Conservation (phyloP, 306 rosid genomes). For the Fragaria iinumae region DNA sequence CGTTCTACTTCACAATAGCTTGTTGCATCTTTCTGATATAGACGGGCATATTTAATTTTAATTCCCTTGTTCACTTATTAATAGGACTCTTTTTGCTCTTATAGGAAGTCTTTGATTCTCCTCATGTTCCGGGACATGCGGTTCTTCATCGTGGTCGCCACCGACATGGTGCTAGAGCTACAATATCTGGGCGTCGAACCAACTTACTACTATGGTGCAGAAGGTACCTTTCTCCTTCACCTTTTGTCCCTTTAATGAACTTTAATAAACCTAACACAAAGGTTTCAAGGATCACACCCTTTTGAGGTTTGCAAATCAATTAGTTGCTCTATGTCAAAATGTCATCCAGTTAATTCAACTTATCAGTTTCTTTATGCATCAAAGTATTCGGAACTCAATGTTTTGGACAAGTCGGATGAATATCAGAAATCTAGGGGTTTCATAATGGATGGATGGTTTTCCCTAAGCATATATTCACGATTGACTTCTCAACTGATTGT, state of each 20-base stretch:
- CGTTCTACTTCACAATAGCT: background rate
- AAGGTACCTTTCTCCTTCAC: slow-evolving; percentile 53
- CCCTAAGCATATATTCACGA: background rate
- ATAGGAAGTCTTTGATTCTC: slow-evolving; percentile 72
- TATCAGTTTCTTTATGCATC: background rate
- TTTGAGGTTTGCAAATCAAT: background rate
- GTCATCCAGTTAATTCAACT: background rate
- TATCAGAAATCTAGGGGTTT: background rate
- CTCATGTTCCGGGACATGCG: slow-evolving; percentile 80
- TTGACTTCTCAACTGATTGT: background rate
- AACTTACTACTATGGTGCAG: slow-evolving; percentile 92
- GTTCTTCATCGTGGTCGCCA: slow-evolving; percentile 90
- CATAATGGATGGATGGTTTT: background rate
- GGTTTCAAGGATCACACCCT: background rate
- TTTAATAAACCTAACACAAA: slow-evolving; percentile 2
- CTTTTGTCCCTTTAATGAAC: background rate
- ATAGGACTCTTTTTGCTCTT: background rate
- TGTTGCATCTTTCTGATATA: background rate
- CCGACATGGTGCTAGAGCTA: slow-evolving; percentile 92
- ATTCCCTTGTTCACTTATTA: background rate
- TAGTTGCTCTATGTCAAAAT: slow-evolving; percentile 5
- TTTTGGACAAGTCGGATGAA: background rate
- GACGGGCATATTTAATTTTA: background rate
- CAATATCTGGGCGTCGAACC: slow-evolving; percentile 68
- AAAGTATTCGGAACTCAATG: background rate